Base-by-base conservation (phyloP, 1,139 yeast genomes). In the Kodamaea sp. region DNA sequence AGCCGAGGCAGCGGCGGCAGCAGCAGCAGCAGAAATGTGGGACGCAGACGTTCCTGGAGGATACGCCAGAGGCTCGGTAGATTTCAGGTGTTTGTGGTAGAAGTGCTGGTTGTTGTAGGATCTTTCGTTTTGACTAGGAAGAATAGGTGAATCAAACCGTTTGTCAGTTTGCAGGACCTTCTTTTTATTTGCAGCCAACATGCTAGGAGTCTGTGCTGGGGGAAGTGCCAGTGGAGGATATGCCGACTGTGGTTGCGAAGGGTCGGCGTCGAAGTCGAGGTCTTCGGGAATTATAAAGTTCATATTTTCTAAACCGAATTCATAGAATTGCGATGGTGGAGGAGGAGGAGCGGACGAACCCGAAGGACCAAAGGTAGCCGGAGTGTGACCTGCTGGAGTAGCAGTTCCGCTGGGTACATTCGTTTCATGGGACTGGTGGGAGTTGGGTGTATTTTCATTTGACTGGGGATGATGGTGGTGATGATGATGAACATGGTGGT, bases 101-200 rank as follows among this genome's bases (percentile, higher is more conserved):
- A 53, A 63, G 44, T 70, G 76, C 44, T 69, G 74, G 34, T 67
- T 63, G 38, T 70, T 69, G 47, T 58, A 70, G 8, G 70, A 64
- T 37, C 59, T 61, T 25, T 66, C 72, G 43, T 69, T 68, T 41
- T 70, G 76, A 29, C 73, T 62, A 2, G 74, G 75, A 26, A 70
- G 54, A 11, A 70, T 59, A 2, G 75, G 76, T 22, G 70, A 64
- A 24, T 54, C 56, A 32, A 67, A 56, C 34, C 50, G 43, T 22
- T 41, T 39, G 24, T 27, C 36, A 24, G 41, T 35, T 20, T 10
- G 12, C 31, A 36, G 8, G 19, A 34, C 43, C n/a, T 28, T 29
- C 20, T 26, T 39, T 24, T 50, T 51, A 29, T 51, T 53, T 18
- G 50, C 53, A 10, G 63, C 59, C 12, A 56, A 33, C 42, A 61